Conservation (phyloP, 352 stramenopile species). For the Globisporangium solare region DNA sequence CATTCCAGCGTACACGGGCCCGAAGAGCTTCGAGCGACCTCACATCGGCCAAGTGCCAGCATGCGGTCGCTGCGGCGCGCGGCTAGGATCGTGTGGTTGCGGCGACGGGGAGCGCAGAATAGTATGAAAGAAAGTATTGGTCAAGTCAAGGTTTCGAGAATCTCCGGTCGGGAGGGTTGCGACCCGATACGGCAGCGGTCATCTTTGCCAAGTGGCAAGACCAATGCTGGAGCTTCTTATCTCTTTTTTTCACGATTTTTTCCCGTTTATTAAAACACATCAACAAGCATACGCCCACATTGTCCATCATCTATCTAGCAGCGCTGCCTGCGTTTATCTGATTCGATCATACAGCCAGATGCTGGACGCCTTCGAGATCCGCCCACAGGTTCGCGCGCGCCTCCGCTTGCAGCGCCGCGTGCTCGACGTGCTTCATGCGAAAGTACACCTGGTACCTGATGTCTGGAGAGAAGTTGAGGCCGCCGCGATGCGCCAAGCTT, state of each 20-base stretch:
- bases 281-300: slow-evolving; percentile 8
- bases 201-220: too few relatives aligned
- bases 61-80: slow-evolving; percentile 18
- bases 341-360: slow-evolving; percentile 8
- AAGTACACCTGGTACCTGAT: slow-evolving; percentile 85
- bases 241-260: slow-evolving; percentile 2
- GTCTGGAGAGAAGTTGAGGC: slow-evolving; percentile 78
- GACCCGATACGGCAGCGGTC: too few relatives aligned
- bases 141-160: neutral
- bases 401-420: slow-evolving; percentile 28
- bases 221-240: neutral
- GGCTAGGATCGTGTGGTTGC: slow-evolving; percentile 12
- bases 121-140: slow-evolving; percentile 30
- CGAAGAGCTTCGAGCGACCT: slow-evolving; percentile 25
- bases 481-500: slow-evolving; percentile 66
- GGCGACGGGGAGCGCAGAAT: slow-evolving; percentile 29
- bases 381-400: slow-evolving; percentile 33
- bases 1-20: slow-evolving; percentile 16
- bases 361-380: slow-evolving; percentile 52
- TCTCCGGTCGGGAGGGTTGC: neutral
- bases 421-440: slow-evolving; percentile 66
- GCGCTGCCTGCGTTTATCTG: neutral
- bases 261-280: slow-evolving; percentile 25
- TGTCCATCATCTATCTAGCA: neutral
- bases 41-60: slow-evolving; percentile 6